A percentile compares a stretch with the other conserved stretches of the same genome.
Conservation (phyloP, 2,329 filamentous ascomycete species). For the Cordyceps fumosorosea region DNA sequence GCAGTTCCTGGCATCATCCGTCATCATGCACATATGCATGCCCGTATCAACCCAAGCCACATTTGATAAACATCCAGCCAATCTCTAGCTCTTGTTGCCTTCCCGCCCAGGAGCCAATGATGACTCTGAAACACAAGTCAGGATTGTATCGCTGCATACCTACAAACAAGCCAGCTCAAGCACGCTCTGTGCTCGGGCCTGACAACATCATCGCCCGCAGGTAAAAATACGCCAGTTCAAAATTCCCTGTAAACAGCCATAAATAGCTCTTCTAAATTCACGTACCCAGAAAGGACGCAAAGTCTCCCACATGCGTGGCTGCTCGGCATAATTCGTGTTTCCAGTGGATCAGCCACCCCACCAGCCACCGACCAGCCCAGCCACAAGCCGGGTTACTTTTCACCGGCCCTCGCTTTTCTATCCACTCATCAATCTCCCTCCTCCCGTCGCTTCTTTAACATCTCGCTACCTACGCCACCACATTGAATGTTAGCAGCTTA, state of each 20-base stretch:
- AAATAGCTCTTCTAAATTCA: no score
- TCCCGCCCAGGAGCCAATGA: background rate
- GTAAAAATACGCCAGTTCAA: no score
- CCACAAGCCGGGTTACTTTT: no score
- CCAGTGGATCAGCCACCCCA: no score
- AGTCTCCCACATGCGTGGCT: no score
- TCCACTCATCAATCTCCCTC: background rate
- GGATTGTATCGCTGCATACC: background rate
- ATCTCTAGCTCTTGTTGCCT: background rate
- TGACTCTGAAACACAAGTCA: background rate
- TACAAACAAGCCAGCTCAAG: background rate
- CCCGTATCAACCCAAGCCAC: constrained; percentile 1
- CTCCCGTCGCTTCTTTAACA: background rate
- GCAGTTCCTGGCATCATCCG: background rate
- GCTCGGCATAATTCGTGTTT: no score
- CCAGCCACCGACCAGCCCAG: no score
- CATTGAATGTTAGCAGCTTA: background rate
- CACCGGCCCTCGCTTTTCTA: background rate
- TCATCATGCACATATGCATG: background rate
- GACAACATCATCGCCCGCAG: background rate
- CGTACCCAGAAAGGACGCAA: no score
- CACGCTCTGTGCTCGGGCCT: background rate
- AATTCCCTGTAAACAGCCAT: no score
- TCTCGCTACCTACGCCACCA: background rate
- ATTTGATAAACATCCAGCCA: constrained; percentile 1